Evolutionary conservation across 495 filamentous ascomycete genomes (phyloP).

Genomic region (Lasiosphaeria miniovina): DNA sequence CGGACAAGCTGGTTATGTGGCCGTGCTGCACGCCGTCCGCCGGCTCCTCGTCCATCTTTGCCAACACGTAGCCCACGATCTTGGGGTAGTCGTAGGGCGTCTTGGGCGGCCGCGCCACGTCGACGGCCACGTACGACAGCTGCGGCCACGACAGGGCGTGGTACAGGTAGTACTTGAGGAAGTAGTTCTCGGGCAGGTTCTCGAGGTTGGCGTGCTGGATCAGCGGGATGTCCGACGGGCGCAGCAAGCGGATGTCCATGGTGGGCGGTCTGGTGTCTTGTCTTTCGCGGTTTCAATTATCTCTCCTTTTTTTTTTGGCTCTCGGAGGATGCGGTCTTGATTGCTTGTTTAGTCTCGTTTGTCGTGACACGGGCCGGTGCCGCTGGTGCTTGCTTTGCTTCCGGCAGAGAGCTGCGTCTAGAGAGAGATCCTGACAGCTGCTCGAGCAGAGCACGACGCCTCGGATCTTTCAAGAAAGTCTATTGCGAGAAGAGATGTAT

Average conservation of each 20-base stretch:
- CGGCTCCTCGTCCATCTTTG: slow-evolving; percentile 99
- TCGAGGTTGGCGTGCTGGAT: slow-evolving; percentile 98
- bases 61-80: slow-evolving; percentile 97
- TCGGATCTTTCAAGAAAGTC: too few relatives aligned
- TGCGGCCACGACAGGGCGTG: slow-evolving; percentile 98
- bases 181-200: slow-evolving; percentile 99
- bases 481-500: too few relatives aligned
- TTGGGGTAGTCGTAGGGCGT: slow-evolving; percentile 86
- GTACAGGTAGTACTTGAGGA: slow-evolving; percentile 99
- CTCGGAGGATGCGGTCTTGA: neutral
- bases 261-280: neutral
- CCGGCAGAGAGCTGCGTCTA: too few relatives aligned
- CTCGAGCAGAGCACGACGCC: too few relatives aligned
- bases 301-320: neutral
- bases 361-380: neutral
- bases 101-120: slow-evolving; percentile 71
- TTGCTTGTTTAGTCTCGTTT: neutral
- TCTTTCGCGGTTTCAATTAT: too few relatives aligned
- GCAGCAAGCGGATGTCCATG: slow-evolving; percentile 80
- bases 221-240: slow-evolving; percentile 78
- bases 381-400: neutral
- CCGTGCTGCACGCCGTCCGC: slow-evolving; percentile 87
- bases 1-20: slow-evolving; percentile 91
- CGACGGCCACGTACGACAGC: slow-evolving; percentile 92
- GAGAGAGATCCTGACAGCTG: too few relatives aligned